Percentiles rank a stretch among this genome's conserved stretches.
These are phyloP conservation scores for Neurospora crassa DNA, from an alignment of 2,329 filamentous ascomycete genomes.

Conservation along the genomic window DNA sequence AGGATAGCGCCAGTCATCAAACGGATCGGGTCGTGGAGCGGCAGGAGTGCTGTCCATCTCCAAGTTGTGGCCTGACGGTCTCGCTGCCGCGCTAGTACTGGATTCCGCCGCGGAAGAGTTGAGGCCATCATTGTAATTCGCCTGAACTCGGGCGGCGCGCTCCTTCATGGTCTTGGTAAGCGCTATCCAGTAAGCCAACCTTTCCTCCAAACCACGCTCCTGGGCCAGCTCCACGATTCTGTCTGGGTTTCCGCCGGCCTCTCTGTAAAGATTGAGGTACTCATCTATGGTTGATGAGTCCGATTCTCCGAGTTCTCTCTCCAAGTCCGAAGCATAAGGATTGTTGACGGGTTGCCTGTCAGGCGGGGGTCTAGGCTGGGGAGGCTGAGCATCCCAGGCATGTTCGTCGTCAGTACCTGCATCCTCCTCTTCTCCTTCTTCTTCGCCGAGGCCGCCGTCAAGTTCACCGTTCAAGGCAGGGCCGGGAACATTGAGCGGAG, in stretches of 20 bases:
- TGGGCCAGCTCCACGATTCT: conserved; percentile 52
- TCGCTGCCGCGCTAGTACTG: background rate
- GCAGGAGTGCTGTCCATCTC: background rate
- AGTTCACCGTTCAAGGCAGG: background rate
- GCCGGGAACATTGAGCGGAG: conserved; percentile 2
- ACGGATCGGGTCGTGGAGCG: background rate
- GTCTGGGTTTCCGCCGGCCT: conserved; percentile 49
- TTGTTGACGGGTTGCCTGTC: background rate
- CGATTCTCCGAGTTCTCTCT: background rate
- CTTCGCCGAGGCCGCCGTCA: background rate
- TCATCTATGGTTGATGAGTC: conserved; percentile 26
- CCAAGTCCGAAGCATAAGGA: background rate
- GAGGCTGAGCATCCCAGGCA: background rate
- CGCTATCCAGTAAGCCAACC: conserved; percentile 49
- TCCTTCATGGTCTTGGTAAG: conserved; percentile 33
- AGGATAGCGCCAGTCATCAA: background rate
- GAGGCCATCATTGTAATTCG: background rate
- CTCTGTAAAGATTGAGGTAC: conserved; percentile 47
- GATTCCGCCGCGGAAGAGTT: background rate
- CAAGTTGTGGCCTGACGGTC: background rate
- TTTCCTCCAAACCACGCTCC: conserved; percentile 48
- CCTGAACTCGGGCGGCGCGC: conserved; percentile 5
- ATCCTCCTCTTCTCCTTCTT: background rate
- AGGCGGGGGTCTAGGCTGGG: background rate
- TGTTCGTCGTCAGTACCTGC: background rate